These are phyloP conservation scores for Discostella stelligeroides DNA, from an alignment of 108 stramenopile species.

Conservation along the genomic window DNA sequence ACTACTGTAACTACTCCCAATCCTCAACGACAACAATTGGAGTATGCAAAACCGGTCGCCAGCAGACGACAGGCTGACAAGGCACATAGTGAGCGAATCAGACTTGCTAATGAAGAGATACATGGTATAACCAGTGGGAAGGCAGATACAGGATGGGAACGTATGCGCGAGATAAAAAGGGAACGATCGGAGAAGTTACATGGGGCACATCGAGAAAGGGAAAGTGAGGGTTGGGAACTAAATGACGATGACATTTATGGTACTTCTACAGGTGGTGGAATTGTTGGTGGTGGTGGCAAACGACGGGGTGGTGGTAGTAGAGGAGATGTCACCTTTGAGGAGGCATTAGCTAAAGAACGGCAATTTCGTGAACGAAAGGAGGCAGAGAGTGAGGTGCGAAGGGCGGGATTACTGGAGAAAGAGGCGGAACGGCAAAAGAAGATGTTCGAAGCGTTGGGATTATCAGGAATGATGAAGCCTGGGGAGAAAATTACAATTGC, in stretches of 20 bases:
- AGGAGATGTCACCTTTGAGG: conserved; percentile 40
- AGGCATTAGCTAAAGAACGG: conserved; percentile 56
- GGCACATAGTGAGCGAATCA: conserved; percentile 49
- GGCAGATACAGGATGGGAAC: conserved; percentile 55
- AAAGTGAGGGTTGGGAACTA: conserved; percentile 51
- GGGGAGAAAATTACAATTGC: conserved; percentile 73
- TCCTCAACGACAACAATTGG: neutral
- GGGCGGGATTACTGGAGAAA: conserved; percentile 59
- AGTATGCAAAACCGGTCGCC: conserved; percentile 11
- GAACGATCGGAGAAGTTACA: conserved; percentile 56
- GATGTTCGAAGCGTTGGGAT: conserved; percentile 72
- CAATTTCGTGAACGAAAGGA: conserved; percentile 36
- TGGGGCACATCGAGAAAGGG: conserved; percentile 58
- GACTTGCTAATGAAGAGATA: conserved; percentile 59
- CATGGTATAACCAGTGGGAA: conserved; percentile 38
- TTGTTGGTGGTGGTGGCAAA: conserved; percentile 9
- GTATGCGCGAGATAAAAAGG: conserved; percentile 61
- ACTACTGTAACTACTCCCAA: too few relatives aligned
- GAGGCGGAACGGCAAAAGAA: conserved; percentile 64
- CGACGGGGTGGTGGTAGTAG: neutral
- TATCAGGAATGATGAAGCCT: conserved; percentile 58
- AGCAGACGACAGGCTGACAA: conserved; percentile 37
- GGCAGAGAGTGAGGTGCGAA: conserved; percentile 41
- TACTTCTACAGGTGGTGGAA: conserved; percentile 24
- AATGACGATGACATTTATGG: conserved; percentile 67